Base-by-base conservation (phyloP, 257 asterid genomes). In the Scutellaria baicalensis region DNA sequence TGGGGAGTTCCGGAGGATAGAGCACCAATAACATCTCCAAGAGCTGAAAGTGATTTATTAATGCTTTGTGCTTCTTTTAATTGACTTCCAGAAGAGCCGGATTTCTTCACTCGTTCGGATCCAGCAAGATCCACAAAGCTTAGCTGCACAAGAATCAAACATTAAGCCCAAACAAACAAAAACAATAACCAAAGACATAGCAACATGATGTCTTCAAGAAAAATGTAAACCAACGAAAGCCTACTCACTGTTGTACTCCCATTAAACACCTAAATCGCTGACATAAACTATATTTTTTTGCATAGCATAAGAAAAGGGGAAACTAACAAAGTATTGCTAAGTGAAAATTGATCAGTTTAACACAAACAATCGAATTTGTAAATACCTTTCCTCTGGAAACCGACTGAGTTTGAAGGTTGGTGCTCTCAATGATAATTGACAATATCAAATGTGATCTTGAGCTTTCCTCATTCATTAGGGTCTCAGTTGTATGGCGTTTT, bases 41-140 rank as follows among this genome's bases (percentile, higher is more conserved):
- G 90, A 23, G 98, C 97, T 44, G 99, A 94, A 38, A 94, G 97
- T 16, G 99, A 94, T 71, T 91, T 94, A 57, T 94, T 94, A 50
- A 94, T 94, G 80, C 98, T 94, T 71, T 94, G 99, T 44, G 99
- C 97, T 84, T 94, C 99, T 80, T 89, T 94, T 52, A 94, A 69
- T 60, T 91, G 95, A 64, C 72, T 86, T 16, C 99, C 99, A 6
- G 90, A 78, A 75, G 99, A 94, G 52, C 99, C 97, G 0, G 98
- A 94, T 57, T 94, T 94, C 75, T 94, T 94, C 27, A 91, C 79
- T 81, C 99, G 85, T 81, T 94, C 98, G 0, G 99, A 94, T 62
- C 99, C 99, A 69, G 99, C 98, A 68, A 94, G 97, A 83, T 94
- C 99, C 42, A 91, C 99, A 73, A 94, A 94, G 77, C 99, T 94